phyloP scores from a whole-genome alignment of 2,329 filamentous ascomycete genomes.

The Penicillium sp. region DNA sequence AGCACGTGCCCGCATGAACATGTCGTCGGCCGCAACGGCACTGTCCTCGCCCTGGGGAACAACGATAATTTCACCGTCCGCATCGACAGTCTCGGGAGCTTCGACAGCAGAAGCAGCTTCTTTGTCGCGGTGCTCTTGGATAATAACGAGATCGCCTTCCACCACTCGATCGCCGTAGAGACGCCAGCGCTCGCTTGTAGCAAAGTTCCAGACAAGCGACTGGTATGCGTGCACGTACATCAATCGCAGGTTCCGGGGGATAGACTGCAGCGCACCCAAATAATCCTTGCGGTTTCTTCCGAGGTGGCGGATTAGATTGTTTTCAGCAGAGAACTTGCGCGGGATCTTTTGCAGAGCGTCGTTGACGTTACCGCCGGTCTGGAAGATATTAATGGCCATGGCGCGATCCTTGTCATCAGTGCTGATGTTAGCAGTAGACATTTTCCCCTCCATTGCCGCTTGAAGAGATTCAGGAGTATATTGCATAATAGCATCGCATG shows the following conservation, averaged over 20 bases:
- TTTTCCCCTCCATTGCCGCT: constrained; percentile 51
- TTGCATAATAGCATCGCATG: constrained; percentile 72
- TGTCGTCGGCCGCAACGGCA: constrained; percentile 53
- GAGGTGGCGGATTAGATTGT: constrained; percentile 75
- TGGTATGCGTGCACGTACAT: constrained; percentile 99
- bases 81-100: constrained; percentile 48
- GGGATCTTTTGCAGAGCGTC: constrained; percentile 70
- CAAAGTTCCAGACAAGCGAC: constrained; percentile 89
- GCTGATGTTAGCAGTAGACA: constrained; percentile 53
- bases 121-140: constrained; percentile 57
- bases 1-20: constrained; percentile 68
- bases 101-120: constrained; percentile 33
- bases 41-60: constrained; percentile 59
- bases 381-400: constrained; percentile 73
- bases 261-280: constrained; percentile 74
- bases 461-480: constrained; percentile 66
- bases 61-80: constrained; percentile 66
- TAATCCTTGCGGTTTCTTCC: constrained; percentile 63
- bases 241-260: constrained; percentile 76
- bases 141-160: constrained; percentile 79
- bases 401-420: constrained; percentile 78
- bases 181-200: constrained; percentile 76
- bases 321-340: constrained; percentile 77
- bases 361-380: constrained; percentile 57
- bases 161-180: constrained; percentile 71